A percentile compares a stretch with the other conserved stretches of the same genome.
Conservation (phyloP, 2,329 filamentous ascomycete genomes). For the Ophiostoma ulmi region DNA sequence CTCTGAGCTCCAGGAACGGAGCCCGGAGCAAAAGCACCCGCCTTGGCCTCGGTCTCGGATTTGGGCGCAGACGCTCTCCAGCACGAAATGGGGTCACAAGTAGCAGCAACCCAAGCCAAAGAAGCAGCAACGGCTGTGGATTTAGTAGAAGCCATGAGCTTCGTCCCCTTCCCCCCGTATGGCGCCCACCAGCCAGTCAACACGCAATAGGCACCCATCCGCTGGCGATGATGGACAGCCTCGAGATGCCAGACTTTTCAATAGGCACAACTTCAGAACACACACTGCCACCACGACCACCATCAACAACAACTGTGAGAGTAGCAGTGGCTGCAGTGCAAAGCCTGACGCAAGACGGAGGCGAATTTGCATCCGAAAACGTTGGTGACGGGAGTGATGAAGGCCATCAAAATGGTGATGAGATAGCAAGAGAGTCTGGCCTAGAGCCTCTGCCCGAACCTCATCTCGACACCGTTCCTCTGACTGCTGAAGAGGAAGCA, state of each 20-base stretch:
- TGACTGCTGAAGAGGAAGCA: constrained; percentile 10
- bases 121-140: background rate
- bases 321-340: background rate
- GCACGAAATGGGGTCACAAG: background rate
- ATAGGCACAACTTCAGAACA: background rate
- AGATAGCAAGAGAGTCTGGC: background rate
- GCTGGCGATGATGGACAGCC: background rate
- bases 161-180: constrained; percentile 13
- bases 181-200: constrained; percentile 28
- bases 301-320: background rate
- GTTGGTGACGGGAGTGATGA: background rate
- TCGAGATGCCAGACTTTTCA: constrained; percentile 4
- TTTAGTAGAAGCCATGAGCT: background rate
- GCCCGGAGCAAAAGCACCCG: background rate
- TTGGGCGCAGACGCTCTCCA: background rate
- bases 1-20: background rate
- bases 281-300: background rate
- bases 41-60: background rate
- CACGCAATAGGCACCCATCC: constrained; percentile 26
- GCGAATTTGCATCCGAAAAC: background rate
- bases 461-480: background rate
- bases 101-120: background rate
- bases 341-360: background rate
- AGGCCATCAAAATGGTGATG: background rate
- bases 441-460: too few relatives aligned